phyloP scores from a whole-genome alignment of 2,329 filamentous ascomycete species.

The Clarireedia sp. region DNA sequence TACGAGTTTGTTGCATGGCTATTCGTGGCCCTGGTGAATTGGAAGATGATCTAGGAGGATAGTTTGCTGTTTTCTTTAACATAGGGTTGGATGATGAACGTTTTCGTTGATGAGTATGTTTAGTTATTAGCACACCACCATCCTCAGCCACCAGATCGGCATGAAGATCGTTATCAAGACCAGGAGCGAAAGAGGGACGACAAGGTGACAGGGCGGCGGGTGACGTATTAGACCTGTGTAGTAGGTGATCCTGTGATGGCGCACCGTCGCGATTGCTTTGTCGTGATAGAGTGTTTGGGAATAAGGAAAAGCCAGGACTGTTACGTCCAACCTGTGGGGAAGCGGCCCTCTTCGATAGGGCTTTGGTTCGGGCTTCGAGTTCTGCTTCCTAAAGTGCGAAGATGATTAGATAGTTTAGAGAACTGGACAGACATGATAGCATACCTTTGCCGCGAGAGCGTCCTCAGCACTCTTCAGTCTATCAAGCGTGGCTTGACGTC shows the following conservation, averaged over 20 bases:
- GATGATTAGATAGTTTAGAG: conserved; percentile 16
- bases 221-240: conserved; percentile 46
- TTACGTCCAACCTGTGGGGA: conserved; percentile 38
- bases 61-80: background rate
- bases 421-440: conserved; percentile 8
- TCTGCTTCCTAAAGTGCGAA: conserved; percentile 32
- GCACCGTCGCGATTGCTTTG: conserved; percentile 12
- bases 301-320: conserved; percentile 40
- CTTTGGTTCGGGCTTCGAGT: conserved; percentile 19
- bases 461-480: conserved; percentile 48
- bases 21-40: background rate
- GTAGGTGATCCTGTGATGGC: conserved; percentile 6
- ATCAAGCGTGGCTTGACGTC: conserved; percentile 51
- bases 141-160: conserved; percentile 12
- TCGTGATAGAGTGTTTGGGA: conserved; percentile 23
- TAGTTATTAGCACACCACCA: background rate
- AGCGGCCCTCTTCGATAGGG: conserved; percentile 35
- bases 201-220: conserved; percentile 43
- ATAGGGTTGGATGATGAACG: background rate
- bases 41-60: background rate
- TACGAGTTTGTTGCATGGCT: conserved; percentile 4
- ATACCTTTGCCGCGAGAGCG: conserved; percentile 32
- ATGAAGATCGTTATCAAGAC: conserved; percentile 18
- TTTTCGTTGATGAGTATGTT: background rate
- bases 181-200: conserved; percentile 26